Conservation (phyloP, 495 filamentous ascomycete species). For the Aspergillus haitiensis region DNA sequence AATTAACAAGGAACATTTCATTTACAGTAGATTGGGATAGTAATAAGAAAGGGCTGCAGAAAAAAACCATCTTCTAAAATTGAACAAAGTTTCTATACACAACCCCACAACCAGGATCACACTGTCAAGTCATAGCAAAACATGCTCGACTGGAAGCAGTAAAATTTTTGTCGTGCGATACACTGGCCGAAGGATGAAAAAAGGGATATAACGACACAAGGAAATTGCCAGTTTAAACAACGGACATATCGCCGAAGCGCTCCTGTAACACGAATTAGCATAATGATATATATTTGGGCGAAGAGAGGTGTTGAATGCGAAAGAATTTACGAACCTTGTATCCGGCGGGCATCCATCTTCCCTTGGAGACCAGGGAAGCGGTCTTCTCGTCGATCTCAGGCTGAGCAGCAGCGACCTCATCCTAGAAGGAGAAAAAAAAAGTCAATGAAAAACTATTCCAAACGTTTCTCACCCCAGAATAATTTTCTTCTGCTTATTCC, state of each 20-base stretch:
- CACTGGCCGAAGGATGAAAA: slow-evolving; percentile 39
- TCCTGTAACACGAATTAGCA: slow-evolving; percentile 56
- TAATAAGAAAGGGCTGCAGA: background rate
- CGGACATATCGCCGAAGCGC: slow-evolving; percentile 95
- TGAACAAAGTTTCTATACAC: slow-evolving; percentile 51
- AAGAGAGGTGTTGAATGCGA: background rate
- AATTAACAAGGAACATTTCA: background rate
- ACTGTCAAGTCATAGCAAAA: slow-evolving; percentile 31
- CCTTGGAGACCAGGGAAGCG: slow-evolving; percentile 86
- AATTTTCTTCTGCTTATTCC: no score
- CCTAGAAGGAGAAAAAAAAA: slow-evolving; percentile 51
- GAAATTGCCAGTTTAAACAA: slow-evolving; percentile 64
- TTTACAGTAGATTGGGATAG: background rate
- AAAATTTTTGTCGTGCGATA: slow-evolving; percentile 37
- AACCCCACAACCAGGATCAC: slow-evolving; percentile 36
- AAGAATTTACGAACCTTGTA: slow-evolving; percentile 75
- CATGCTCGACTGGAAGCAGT: slow-evolving; percentile 35
- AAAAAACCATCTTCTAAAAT: slow-evolving; percentile 31
- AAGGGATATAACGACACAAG: slow-evolving; percentile 28
- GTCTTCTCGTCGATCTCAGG: slow-evolving; percentile 97
- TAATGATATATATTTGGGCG: slow-evolving; percentile 4
- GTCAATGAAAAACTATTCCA: slow-evolving; percentile 21
- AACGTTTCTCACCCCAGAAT: background rate
- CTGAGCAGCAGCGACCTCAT: slow-evolving; percentile 88
- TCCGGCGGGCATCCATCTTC: slow-evolving; percentile 94